Conservation (phyloP, 2,329 filamentous ascomycete genomes). For the Zasmidium citrigriseum region DNA sequence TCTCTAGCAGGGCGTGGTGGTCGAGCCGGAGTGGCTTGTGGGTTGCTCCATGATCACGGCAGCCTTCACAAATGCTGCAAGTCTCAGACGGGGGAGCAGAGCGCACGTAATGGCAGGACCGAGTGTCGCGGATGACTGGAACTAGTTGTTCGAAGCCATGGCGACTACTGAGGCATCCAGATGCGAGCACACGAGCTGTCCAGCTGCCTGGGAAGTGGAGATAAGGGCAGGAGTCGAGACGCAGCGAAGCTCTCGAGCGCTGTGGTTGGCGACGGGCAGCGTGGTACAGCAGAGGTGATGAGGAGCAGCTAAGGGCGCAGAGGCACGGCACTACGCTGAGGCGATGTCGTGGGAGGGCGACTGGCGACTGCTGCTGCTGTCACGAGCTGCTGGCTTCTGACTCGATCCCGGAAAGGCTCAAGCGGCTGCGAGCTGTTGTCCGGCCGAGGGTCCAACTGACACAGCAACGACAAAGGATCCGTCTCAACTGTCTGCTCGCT, state of each 20-base stretch:
- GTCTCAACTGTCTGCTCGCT: too few relatives aligned
- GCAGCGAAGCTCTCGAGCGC: constrained; percentile 16
- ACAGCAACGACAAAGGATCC: too few relatives aligned
- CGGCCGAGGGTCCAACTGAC: too few relatives aligned
- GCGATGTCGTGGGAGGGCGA: too few relatives aligned
- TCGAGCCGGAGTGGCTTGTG: constrained; percentile 11
- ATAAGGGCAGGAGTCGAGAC: constrained; percentile 5
- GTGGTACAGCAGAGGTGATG: neutral
- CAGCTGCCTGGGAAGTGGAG: constrained; percentile 14
- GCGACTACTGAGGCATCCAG: constrained; percentile 19
- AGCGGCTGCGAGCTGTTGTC: too few relatives aligned
- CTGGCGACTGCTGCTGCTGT: neutral
- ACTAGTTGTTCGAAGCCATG: constrained; percentile 20
- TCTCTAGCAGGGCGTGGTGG: neutral
- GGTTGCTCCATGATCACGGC: constrained; percentile 28
- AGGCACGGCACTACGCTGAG: neutral
- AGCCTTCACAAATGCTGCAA: constrained; percentile 14
- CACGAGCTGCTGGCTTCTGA: too few relatives aligned
- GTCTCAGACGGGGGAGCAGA: constrained; percentile 1
- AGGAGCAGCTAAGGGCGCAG: neutral
- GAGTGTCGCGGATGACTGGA: constrained; percentile 19
- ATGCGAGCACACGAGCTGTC: constrained; percentile 20
- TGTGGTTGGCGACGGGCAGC: neutral
- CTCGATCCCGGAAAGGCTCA: too few relatives aligned
- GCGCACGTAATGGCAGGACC: constrained; percentile 3